Evolutionary conservation across 495 filamentous ascomycete species (phyloP), one percentile per base, ranked within the genome.

Genomic region (Articulospora tetracladia): DNA sequence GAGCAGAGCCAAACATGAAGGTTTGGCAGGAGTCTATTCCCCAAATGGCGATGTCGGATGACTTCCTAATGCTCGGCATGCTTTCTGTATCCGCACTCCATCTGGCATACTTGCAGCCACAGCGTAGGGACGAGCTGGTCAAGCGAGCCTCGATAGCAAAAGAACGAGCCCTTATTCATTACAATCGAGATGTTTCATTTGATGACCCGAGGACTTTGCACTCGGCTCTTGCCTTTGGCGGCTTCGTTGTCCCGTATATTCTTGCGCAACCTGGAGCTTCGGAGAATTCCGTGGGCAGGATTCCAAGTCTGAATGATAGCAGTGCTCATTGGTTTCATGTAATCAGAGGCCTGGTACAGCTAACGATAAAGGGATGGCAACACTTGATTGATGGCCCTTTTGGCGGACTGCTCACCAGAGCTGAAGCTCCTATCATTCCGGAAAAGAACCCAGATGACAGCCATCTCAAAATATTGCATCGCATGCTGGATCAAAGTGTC

Each of bases 21-120:
- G 41, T 69, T 1, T 79, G 75, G 75, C 59, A 70, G 20, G 53
- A 62, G 17, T 32, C 58, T 3, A 64, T 77, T 7, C 69, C 75
- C 3, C 60, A 72, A 25, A 62, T 77, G 51, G 75, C 73, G 11
- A 64, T 76, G 8, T 55, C 67, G 17, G 52, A 69, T 7, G 66
- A 68, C 3, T 78, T 76, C 52, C 66, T 79, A 4, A 72, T 79
- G 70, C 69, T 72, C 53, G 74, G 77, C 20, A 70, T 79, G 12
- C 60, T 79, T 22, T 73, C 74, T 1, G 36, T 76, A n/a, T 72
- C 74, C 0, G 69, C 76, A 2, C 60, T 78, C 20, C 77, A 79
- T 50, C 71, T 76, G 2, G 75, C 77, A 64, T 71, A 15, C 39
- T 70, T 12, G 53, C 59, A 71, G 17, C 70, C 67, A 8, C 32